Evolutionary conservation across 768 basidiomycete genomes (phyloP).

Genomic region (Clitopilus passeckerianus): DNA sequence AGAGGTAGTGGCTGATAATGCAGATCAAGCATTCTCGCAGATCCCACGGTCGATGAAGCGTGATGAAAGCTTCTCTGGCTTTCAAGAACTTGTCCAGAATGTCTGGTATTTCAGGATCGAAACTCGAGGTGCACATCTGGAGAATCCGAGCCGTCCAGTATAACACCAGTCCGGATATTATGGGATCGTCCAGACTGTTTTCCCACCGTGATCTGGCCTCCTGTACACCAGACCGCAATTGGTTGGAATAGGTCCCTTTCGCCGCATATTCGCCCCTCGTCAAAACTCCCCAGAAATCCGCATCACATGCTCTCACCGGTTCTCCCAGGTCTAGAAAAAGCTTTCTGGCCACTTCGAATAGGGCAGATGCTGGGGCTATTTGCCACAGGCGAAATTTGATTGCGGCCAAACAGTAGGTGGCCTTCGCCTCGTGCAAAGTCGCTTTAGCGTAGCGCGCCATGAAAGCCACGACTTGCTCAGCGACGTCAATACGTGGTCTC

Average conservation of each 20-base stretch:
- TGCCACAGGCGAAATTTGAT: not conserved
- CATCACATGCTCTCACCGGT: not conserved
- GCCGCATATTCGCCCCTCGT: not conserved
- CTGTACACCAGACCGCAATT: not conserved
- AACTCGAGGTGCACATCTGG: not conserved
- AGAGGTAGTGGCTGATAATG: not conserved
- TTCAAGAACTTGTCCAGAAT: not conserved
- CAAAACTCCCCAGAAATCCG: not conserved
- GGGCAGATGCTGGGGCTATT: not conserved
- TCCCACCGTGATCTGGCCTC: not conserved
- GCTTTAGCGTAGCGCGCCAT: not conserved
- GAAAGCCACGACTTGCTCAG: not conserved
- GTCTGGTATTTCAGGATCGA: not conserved
- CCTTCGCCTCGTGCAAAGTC: not conserved
- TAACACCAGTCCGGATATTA: not conserved
- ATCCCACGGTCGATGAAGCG: not conserved
- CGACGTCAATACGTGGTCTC: constrained; percentile 9
- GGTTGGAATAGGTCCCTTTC: not conserved
- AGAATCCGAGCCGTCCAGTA: not conserved
- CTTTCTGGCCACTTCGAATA: not conserved
- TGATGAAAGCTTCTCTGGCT: not conserved
- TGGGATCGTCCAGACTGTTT: not conserved
- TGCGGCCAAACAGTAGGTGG: not conserved
- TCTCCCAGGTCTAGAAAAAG: not conserved
- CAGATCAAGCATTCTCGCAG: not conserved